phyloP scores from a whole-genome alignment of 2,329 filamentous ascomycete species.

The Diaporthe sp. region DNA sequence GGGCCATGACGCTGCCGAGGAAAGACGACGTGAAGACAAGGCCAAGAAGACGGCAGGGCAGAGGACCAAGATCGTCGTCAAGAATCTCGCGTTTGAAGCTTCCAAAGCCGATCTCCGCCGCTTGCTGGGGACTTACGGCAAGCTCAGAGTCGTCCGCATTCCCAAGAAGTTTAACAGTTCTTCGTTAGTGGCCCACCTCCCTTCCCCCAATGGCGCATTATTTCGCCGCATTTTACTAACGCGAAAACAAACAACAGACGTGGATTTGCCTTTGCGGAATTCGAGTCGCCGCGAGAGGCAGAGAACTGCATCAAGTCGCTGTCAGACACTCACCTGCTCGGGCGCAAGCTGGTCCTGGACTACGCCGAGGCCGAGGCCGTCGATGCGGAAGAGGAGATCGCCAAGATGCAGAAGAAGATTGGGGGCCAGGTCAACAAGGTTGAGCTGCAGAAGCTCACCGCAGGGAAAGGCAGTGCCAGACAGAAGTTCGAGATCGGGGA shows the following conservation, averaged over 20 bases:
- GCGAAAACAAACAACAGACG: constrained; percentile 51
- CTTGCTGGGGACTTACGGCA: constrained; percentile 89
- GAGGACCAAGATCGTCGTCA: constrained; percentile 94
- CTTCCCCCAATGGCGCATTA: neutral
- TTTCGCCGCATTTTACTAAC: constrained; percentile 18
- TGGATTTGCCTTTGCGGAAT: constrained; percentile 97
- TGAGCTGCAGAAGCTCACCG: constrained; percentile 85
- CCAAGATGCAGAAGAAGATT: constrained; percentile 97
- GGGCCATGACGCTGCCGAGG: constrained; percentile 87
- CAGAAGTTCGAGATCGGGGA: constrained; percentile 90
- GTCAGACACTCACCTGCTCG: constrained; percentile 91
- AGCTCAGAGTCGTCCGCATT: constrained; percentile 90
- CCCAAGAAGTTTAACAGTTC: constrained; percentile 94
- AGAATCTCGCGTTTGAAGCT: constrained; percentile 97
- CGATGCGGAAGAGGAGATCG: constrained; percentile 95
- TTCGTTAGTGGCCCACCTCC: constrained; percentile 51
- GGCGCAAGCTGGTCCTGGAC: constrained; percentile 88
- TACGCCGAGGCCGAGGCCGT: constrained; percentile 90
- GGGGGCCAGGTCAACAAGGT: constrained; percentile 91
- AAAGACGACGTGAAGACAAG: constrained; percentile 83
- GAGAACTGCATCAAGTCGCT: constrained; percentile 89
- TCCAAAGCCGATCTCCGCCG: constrained; percentile 91
- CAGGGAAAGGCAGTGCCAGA: constrained; percentile 70
- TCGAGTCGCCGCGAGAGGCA: constrained; percentile 90
- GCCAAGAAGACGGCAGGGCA: constrained; percentile 82